A percentile compares a stretch with the other conserved stretches of the same genome.
These are phyloP conservation scores for sunflower (Helianthus annuus) DNA, from an alignment of 129 eudicot species.

Conservation along the genomic window DNA sequence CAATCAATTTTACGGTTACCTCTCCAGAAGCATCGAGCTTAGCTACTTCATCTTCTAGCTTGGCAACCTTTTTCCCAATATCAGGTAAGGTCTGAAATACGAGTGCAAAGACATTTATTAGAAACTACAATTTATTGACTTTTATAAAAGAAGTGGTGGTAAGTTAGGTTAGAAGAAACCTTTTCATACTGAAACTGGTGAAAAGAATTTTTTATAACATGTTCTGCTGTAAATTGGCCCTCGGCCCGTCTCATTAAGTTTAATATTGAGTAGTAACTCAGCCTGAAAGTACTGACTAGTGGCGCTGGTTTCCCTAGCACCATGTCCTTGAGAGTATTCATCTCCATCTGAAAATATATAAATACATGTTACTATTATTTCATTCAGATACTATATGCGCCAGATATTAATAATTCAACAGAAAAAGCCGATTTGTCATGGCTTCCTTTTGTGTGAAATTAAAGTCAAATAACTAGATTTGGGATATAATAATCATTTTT, in stretches of 20 bases:
- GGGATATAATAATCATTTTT: not conserved
- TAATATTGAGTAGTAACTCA: constrained; percentile 95
- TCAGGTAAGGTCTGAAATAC: constrained; percentile 84
- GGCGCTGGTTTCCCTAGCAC: constrained; percentile 98
- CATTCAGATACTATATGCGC: constrained; percentile 2
- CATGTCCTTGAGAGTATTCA: constrained; percentile 93
- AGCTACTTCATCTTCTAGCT: constrained; percentile 88
- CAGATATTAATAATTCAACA: not conserved
- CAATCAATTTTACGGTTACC: constrained; percentile 42
- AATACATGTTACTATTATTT: not conserved
- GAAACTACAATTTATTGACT: not conserved
- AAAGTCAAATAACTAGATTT: not conserved
- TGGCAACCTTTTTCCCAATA: constrained; percentile 82
- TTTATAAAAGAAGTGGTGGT: not conserved
- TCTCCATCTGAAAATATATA: constrained; percentile 72
- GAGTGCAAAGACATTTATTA: constrained; percentile 12
- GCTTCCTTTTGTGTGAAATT: not conserved
- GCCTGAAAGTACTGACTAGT: constrained; percentile 90
- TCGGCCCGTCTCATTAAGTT: constrained; percentile 98
- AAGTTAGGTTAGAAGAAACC: constrained; percentile 41
- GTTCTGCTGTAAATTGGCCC: constrained; percentile 99
- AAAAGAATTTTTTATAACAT: constrained; percentile 90
- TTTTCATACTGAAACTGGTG: constrained; percentile 98
- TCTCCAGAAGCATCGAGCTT: constrained; percentile 92
- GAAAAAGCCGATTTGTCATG: not conserved